phyloP scores from a whole-genome alignment of 108 stramenopile genomes.

The Fragilariopsis cylindrus region DNA sequence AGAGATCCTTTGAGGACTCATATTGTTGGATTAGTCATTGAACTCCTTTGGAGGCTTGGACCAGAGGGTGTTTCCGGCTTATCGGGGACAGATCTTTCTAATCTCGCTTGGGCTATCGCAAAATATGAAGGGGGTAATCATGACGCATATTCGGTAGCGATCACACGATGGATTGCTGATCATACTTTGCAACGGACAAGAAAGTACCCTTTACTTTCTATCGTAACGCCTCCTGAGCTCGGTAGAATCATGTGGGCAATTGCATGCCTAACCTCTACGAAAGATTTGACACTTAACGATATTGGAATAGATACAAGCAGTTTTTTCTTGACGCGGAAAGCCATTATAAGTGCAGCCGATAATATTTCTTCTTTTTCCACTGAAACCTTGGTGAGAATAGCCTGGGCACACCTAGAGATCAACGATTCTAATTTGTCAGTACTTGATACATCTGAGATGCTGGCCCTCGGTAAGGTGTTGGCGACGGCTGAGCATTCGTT shows the following conservation, averaged over 20 bases:
- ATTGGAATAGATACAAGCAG: neutral
- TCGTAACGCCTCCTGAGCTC: conserved; percentile 52
- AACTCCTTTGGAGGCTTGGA: conserved; percentile 34
- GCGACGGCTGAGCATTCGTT: conserved; percentile 47
- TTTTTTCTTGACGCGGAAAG: conserved; percentile 14
- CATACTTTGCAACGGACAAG: conserved; percentile 8
- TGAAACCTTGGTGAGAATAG: conserved; percentile 30
- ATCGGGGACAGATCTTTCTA: conserved; percentile 40
- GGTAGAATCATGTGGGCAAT: conserved; percentile 54
- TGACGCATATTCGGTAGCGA: conserved; percentile 7
- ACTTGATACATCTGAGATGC: conserved; percentile 15
- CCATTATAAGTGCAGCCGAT: conserved; percentile 7
- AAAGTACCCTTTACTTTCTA: conserved; percentile 10
- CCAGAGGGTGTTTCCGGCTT: conserved; percentile 19
- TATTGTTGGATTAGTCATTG: conserved; percentile 34
- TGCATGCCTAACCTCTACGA: conserved; percentile 26
- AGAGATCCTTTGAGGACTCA: conserved; percentile 37
- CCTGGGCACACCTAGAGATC: conserved; percentile 49
- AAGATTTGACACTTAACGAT: neutral
- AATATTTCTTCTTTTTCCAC: conserved; percentile 10
- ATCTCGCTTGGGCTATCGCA: conserved; percentile 58
- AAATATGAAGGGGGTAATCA: conserved; percentile 24
- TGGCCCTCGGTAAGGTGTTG: conserved; percentile 36
- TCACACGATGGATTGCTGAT: conserved; percentile 38
- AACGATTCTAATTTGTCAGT: conserved; percentile 14